Base-by-base conservation (phyloP, 2,329 filamentous ascomycete species). In the Cladosporium colombiae region DNA sequence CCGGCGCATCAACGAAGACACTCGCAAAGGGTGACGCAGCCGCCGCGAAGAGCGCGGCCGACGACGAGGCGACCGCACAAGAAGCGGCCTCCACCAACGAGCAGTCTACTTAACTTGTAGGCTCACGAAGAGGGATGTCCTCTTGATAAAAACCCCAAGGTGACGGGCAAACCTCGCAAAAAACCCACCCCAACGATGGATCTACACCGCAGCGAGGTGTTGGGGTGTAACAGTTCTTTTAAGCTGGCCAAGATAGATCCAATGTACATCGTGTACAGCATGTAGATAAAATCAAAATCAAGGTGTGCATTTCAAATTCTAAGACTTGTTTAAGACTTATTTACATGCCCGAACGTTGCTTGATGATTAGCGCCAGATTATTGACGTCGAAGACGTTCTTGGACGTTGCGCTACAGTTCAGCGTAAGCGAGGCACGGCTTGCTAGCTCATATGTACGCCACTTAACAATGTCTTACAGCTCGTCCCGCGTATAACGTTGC, bases 241-340 rank as follows among this genome's bases (percentile, higher is more conserved):
- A 44, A 52, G 58, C 25, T 46, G 58, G 58, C 58, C 58, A 61
- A 61, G 58, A 61, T 61, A 33, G 44, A 61, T 61, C 44, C 58
- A 50, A 50, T 50, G 46, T 40, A 8, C 37, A 40, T 44, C 18
- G 18, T 44, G 7, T 44, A 44, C 18, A 18, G 18, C 16, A 37
- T 37, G 33, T 37, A 44, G 37, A 44, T 44, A n/a, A 10, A 8
- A 44, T 5, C 37, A 44, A 44, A n/a, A 44, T 5, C 37, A 44
- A 44, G 21, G 16, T 18, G 5, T 44, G 40, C 40, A 16, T 44
- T 7, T 7, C 16, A n/a, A 44, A n/a, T 44, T 44, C 16, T 18
- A 44, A 44, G 18, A 10, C 37, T 44, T 16, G 18, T 44, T 10
- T 4, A 44, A n/a, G 5, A n/a, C 37, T 44, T n/a, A 18, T n/a